Evolutionary conservation across 495 filamentous ascomycete genomes (phyloP).

Genomic region (Peziza echinospora): DNA sequence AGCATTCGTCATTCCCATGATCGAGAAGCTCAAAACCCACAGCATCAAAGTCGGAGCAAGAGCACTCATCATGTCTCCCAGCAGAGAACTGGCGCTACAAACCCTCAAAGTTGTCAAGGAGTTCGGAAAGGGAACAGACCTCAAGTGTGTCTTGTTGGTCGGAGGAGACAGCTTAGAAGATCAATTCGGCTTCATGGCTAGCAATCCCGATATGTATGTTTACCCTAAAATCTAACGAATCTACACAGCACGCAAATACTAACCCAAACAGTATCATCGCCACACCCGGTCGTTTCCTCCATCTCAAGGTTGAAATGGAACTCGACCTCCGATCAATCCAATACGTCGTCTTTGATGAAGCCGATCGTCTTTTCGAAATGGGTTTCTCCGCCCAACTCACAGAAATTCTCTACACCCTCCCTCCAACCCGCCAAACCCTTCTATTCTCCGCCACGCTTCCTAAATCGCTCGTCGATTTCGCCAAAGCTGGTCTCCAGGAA

Average conservation of each 20-base stretch:
- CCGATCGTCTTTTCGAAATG: conserved; percentile 93
- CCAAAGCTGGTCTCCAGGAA: conserved; percentile 75
- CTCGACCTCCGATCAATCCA: conserved; percentile 64
- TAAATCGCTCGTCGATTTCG: conserved; percentile 85
- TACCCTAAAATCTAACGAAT: conserved; percentile 19
- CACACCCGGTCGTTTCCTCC: conserved; percentile 84
- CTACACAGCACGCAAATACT: no score
- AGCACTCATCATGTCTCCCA: conserved; percentile 73
- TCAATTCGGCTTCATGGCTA: conserved; percentile 78
- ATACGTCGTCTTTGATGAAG: conserved; percentile 94
- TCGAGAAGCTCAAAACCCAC: conserved; percentile 80
- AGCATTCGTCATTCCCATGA: conserved; percentile 94
- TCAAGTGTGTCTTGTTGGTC: conserved; percentile 70
- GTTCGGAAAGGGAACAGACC: conserved; percentile 68
- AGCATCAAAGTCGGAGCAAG: conserved; percentile 64
- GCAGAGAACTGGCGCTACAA: conserved; percentile 79
- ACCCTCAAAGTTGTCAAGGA: conserved; percentile 94
- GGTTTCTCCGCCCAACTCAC: conserved; percentile 82
- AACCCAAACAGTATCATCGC: conserved; percentile 55
- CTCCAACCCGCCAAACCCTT: conserved; percentile 63
- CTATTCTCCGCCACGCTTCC: conserved; percentile 90
- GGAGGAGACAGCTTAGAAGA: conserved; percentile 93
- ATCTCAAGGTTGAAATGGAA: conserved; percentile 87
- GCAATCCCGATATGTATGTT: no score
- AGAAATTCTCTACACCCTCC: conserved; percentile 80